A percentile compares a stretch with the other conserved stretches of the same genome.
Evolutionary conservation across 164 flowering plant genomes (phyloP).

Genomic region (Liquidambar formosana): DNA sequence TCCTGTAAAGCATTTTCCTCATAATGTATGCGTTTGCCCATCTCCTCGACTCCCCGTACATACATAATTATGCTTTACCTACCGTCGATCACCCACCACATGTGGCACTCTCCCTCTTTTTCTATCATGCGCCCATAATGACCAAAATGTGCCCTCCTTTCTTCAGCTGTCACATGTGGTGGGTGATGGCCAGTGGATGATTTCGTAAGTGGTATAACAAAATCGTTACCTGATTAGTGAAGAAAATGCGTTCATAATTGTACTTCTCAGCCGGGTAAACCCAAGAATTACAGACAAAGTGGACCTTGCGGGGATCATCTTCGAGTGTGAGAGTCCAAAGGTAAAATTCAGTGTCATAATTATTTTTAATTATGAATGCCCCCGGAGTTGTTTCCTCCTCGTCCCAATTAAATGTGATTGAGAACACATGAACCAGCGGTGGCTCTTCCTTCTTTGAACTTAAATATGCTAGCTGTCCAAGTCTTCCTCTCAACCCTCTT

Average conservation of each 20-base stretch:
- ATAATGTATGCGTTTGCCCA: too few relatives aligned
- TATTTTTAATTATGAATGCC: constrained; percentile 13
- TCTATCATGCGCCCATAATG: too few relatives aligned
- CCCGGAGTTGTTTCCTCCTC: constrained; percentile 13
- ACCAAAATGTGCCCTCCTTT: too few relatives aligned
- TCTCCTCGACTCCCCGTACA: too few relatives aligned
- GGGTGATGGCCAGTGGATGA: too few relatives aligned
- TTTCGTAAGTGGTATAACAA: too few relatives aligned
- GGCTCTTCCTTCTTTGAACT: not conserved
- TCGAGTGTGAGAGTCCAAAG: constrained; percentile 13
- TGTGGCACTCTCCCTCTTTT: too few relatives aligned
- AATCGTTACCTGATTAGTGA: constrained; percentile 17
- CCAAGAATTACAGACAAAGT: constrained; percentile 22
- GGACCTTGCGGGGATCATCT: constrained; percentile 11
- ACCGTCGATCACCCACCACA: too few relatives aligned
- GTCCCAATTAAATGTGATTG: constrained; percentile 16
- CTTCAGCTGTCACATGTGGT: too few relatives aligned
- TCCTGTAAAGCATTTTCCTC: not conserved
- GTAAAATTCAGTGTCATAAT: constrained; percentile 16
- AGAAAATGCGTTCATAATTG: constrained; percentile 7
- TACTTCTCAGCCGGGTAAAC: constrained; percentile 13
- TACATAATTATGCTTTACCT: too few relatives aligned
- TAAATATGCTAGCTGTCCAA: constrained; percentile 3
- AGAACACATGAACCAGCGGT: too few relatives aligned
- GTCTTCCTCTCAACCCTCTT: constrained; percentile 7